Evolutionary conservation across 176 grass and related monocot species (phyloP), one percentile per base, ranked within the genome.

Genomic region (Rhynchospora pubera): DNA sequence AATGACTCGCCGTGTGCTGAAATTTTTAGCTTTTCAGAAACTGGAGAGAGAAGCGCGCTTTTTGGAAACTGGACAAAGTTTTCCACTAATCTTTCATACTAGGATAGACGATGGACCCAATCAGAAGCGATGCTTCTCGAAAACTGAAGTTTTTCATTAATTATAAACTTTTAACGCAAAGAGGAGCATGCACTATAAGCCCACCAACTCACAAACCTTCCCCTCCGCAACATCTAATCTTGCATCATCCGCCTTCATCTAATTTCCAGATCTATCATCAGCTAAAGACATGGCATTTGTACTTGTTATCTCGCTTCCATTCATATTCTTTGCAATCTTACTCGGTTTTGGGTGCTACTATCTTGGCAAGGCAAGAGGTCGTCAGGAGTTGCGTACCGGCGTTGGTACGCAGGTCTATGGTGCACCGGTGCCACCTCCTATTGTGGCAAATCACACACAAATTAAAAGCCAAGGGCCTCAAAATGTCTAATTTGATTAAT

Each of bases 281-380:
- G 50, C 22, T 51, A 9, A 50, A 57, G 55, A 56, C 22, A 92
- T 96, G 93, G 93, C 84, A 24, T 90, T 96, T 67, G 93, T 87
- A 65, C 59, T 91, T 71, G 90, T 85, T 9, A 85, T 96, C 62
- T 96, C 93, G 6, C 66, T 96, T 45, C 90, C 90, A 56, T 80
- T 96, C 71, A 91, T 96, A 9, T 84, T 96, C 83, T 79, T 96
- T n/a, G 79, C 86, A 64, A 46, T 92, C 82, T 84, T 93, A 30
- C 82, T 96, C 34, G 88, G 88, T 53, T 89, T 96, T 57, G 93
- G 93, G 47, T 96, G 93, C 83, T 96, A 87, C 90, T 96, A 92
- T 65, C 73, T 96, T 52, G 90, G 93, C 50, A 92, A 84, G 88
- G 82, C 88, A 74, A 96, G 44, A 85, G 93, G 88, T 2, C 82